Conservation (phyloP, 495 filamentous ascomycete species). For the Glutinoglossum americanum region DNA sequence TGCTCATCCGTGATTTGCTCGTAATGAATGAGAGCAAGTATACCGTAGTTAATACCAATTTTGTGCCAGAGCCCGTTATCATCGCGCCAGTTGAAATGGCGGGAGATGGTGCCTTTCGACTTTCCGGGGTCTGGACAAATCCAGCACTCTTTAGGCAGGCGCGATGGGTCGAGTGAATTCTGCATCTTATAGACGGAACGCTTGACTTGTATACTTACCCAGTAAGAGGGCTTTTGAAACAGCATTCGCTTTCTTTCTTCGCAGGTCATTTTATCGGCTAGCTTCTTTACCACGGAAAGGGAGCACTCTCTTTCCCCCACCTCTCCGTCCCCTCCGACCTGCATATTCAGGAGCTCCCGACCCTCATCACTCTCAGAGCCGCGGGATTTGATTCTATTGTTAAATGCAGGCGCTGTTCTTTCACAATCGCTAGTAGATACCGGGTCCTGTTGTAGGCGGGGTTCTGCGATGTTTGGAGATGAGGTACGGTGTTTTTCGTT, state of each 20-base stretch:
- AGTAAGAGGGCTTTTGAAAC: background rate
- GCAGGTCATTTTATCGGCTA: background rate
- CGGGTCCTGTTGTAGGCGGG: too few relatives aligned
- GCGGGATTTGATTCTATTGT: too few relatives aligned
- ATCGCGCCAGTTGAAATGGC: background rate
- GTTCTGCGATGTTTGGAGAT: too few relatives aligned
- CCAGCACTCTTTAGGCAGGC: background rate
- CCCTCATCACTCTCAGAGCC: too few relatives aligned
- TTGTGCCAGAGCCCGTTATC: background rate
- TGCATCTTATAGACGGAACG: background rate
- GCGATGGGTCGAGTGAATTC: background rate
- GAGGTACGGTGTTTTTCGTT: too few relatives aligned
- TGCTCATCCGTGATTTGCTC: constrained; percentile 13
- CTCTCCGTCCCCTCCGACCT: too few relatives aligned
- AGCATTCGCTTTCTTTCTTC: background rate
- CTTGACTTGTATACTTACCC: background rate
- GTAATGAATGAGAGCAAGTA: background rate
- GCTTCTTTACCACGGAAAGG: too few relatives aligned
- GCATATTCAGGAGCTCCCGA: too few relatives aligned
- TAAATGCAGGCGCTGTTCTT: too few relatives aligned
- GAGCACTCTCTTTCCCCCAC: too few relatives aligned
- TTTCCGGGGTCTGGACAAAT: background rate
- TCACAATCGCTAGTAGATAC: too few relatives aligned
- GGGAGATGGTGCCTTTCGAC: background rate
- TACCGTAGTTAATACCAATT: background rate